These are phyloP conservation scores for Trichoderma koningiopsis DNA, from an alignment of 2,329 filamentous ascomycete species.

Conservation along the genomic window DNA sequence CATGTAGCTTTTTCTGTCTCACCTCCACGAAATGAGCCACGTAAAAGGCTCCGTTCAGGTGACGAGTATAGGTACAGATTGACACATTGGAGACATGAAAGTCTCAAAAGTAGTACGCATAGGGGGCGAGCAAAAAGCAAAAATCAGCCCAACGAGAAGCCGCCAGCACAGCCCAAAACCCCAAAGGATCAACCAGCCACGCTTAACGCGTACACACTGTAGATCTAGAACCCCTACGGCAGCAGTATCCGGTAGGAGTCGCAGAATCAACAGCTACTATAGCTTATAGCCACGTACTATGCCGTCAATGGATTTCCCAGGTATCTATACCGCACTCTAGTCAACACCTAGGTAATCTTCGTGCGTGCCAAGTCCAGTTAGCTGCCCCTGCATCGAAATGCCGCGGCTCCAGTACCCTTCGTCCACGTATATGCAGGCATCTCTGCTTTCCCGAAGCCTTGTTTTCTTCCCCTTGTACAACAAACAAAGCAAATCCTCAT, in stretches of 20 bases:
- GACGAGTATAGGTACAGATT: not conserved
- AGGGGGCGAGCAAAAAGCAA: not conserved
- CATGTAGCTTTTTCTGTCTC: slow-evolving; percentile 1
- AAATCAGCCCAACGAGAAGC: slow-evolving; percentile 15
- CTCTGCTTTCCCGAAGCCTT: not conserved
- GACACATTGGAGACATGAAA: not conserved
- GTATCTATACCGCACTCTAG: not conserved
- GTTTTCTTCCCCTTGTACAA: not conserved
- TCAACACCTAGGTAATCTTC: not conserved
- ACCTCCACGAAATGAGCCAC: slow-evolving; percentile 17
- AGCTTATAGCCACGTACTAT: not conserved
- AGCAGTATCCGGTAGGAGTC: not conserved
- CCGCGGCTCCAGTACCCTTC: not conserved
- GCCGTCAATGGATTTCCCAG: too few species aligned
- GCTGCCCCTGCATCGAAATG: slow-evolving; percentile 11
- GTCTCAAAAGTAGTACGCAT: not conserved
- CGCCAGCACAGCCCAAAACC: not conserved
- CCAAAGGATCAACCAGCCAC: slow-evolving; percentile 16
- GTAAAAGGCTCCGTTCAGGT: not conserved
- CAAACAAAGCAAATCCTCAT: slow-evolving; percentile 2
- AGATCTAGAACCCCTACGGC: not conserved
- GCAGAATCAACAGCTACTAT: too few species aligned
- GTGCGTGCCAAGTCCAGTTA: not conserved
- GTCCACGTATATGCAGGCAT: not conserved
- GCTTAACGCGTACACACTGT: not conserved